Evolutionary conservation across 2,329 filamentous ascomycete species (phyloP).

Genomic region (Uncinocarpus reesii): DNA sequence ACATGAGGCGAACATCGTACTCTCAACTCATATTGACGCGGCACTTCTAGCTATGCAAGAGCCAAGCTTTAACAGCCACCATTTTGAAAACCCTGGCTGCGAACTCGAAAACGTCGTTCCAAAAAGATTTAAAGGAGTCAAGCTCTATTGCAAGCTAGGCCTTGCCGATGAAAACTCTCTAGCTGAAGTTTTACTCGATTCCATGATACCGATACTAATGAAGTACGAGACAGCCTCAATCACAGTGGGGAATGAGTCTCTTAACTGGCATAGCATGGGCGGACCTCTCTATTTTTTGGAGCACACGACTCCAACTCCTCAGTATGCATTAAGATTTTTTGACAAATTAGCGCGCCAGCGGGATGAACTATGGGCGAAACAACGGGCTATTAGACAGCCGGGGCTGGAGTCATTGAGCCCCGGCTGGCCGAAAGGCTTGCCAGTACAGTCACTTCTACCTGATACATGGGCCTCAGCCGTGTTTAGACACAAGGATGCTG

Average conservation of each 20-base stretch:
- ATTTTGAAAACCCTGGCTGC: not conserved
- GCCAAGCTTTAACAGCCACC: constrained; percentile 1
- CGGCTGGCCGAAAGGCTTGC: constrained; percentile 16
- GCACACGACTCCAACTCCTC: not conserved
- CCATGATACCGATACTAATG: constrained; percentile 13
- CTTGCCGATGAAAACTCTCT: constrained; percentile 14
- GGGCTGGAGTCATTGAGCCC: not conserved
- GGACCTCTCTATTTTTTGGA: constrained; percentile 5
- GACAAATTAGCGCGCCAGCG: constrained; percentile 14
- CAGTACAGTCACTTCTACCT: constrained; percentile 14
- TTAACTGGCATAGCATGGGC: constrained; percentile 3
- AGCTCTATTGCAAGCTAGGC: constrained; percentile 4
- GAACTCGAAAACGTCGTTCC: not conserved
- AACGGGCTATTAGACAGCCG: constrained; percentile 11
- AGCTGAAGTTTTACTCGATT: constrained; percentile 14
- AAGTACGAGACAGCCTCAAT: constrained; percentile 13
- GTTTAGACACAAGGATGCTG: not conserved
- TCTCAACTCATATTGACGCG: constrained; percentile 10
- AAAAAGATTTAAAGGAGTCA: constrained; percentile 4
- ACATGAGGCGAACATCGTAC: constrained; percentile 9
- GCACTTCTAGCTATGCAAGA: not conserved
- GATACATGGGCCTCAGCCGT: constrained; percentile 10
- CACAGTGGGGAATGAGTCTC: constrained; percentile 7
- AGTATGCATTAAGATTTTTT: constrained; percentile 11
- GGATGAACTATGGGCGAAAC: constrained; percentile 15